Base-by-base conservation (phyloP, 306 rosid species). In the Vicia sativa region DNA sequence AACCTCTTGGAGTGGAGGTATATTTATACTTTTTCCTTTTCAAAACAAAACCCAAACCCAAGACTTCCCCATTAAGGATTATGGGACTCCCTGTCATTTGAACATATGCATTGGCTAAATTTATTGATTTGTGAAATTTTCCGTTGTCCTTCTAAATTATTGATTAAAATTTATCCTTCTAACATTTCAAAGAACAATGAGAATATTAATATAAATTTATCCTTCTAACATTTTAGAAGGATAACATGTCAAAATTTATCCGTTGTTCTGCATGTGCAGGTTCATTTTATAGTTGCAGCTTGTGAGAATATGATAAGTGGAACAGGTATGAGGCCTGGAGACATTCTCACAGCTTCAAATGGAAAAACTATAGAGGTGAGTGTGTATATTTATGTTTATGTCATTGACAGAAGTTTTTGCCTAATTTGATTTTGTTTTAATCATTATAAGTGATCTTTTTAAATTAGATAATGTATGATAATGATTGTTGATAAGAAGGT, bases 261-360 rank as follows among this genome's bases (percentile, higher is more conserved):
- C n/a, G n/a, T n/a, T n/a, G 2, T 62, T 29, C 46, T 64, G 43
- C 65, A 25, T 70, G 4, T 74, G 86, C 96, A 95, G 99, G 86
- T 95, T 82, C 99, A 95, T 81, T 95, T 95, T 79, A 71, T 95
- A 35, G 96, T 90, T 31, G 97, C 99, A 62, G 99, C 99, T 65
- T 95, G 99, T 81, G 99, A 95, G 89, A 95, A 95, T 75, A 95
- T 95, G 99, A 95, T 95, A 11, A 95, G 99, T 82, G 97, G 99
- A 82, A 85, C 96, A 43, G 99, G 99, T 64, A 87, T 95, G 99
- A 87, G 99, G 78, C 99, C 99, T 50, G 99, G 97, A 69, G 99
- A 95, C 64, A 60, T 95, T 84, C 74, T 95, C 74, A 95, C 99
- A 62, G 99, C 99, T 68, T 95, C 99, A 78, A 95, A 95, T 85